These are phyloP conservation scores for Solanum hybrid DNA, from an alignment of 305 asterid genomes.

Conservation along the genomic window DNA sequence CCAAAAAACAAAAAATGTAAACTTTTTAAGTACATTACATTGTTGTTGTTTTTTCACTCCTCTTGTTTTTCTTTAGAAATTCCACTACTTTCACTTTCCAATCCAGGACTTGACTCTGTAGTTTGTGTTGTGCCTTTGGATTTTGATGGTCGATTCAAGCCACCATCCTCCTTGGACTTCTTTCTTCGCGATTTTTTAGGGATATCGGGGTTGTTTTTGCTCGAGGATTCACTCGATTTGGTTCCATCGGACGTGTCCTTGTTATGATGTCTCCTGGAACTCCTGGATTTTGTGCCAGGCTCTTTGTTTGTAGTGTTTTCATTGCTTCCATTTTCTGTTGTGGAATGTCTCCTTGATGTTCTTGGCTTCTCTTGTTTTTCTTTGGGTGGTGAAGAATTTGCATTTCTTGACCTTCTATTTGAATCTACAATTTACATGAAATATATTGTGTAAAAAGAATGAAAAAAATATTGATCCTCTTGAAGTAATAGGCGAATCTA, in stretches of 20 bases:
- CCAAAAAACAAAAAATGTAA: background rate
- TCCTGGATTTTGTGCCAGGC: conserved; percentile 20
- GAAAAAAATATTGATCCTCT: background rate
- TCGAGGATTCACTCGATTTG: background rate
- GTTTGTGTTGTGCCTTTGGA: conserved; percentile 10
- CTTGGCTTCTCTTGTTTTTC: conserved; percentile 5
- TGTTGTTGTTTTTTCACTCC: background rate
- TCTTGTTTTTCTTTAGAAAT: background rate
- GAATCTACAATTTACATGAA: conserved; percentile 23
- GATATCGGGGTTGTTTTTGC: conserved; percentile 7
- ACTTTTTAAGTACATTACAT: background rate
- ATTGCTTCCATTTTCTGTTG: conserved; percentile 2
- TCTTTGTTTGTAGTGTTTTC: conserved; percentile 3
- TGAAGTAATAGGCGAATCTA: background rate
- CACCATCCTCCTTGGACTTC: conserved; percentile 18
- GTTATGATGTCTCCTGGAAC: conserved; percentile 10
- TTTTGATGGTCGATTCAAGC: background rate
- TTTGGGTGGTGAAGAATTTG: conserved; percentile 5
- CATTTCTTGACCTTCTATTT: conserved; percentile 26
- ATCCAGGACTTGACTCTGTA: background rate
- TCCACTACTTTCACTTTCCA: background rate
- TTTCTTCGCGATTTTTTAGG: conserved; percentile 16
- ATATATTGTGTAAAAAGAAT: background rate
- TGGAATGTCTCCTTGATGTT: conserved; percentile 1
- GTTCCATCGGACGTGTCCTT: conserved; percentile 10